Evolutionary conservation across 306 rosid species (phyloP).

Genomic region (Styphnolobium japonicum): DNA sequence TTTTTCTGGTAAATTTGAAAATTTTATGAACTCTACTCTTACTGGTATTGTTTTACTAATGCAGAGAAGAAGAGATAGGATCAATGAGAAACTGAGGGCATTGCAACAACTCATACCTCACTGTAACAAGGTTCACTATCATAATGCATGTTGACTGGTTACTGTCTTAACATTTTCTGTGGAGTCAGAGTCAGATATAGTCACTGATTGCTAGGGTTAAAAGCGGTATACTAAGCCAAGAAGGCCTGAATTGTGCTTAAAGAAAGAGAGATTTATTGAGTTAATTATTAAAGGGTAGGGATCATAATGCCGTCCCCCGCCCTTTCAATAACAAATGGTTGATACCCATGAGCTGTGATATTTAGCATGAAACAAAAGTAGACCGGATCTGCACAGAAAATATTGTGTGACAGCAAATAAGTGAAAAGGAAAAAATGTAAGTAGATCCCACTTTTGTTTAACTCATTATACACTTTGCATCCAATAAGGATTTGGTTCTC

Average conservation of each 20-base stretch:
- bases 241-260: background rate
- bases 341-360: no score
- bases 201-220: background rate
- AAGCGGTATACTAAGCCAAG: background rate
- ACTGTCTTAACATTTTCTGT: background rate
- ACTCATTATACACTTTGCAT: no score
- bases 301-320: background rate
- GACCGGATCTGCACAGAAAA: no score
- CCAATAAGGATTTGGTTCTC: no score
- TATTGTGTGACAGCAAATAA: no score
- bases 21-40: background rate
- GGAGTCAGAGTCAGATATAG: background rate
- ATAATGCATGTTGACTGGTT: conserved; percentile 4
- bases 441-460: no score
- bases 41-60: conserved; percentile 1
- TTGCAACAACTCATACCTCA: conserved; percentile 92
- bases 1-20: conserved; percentile 12
- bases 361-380: no score
- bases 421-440: no score
- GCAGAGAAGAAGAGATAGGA: conserved; percentile 90
- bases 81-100: conserved; percentile 84
- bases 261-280: background rate
- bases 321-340: no score
- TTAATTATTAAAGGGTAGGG: background rate
- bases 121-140: conserved; percentile 65